phyloP scores from a whole-genome alignment of 106 monocot genomes.

The Ottelia alismoides region DNA sequence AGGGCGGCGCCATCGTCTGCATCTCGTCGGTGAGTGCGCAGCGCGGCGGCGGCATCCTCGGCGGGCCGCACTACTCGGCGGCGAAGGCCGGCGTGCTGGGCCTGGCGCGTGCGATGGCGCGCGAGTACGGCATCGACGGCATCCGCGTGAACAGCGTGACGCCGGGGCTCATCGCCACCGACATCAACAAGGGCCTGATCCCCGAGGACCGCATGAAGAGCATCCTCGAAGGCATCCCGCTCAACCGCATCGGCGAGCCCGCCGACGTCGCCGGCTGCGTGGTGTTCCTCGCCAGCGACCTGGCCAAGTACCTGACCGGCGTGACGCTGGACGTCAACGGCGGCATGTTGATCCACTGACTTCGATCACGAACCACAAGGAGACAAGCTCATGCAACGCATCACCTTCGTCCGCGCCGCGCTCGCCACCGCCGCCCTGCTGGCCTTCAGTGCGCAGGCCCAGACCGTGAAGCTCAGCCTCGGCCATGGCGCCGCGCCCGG shows the following conservation, averaged over 20 bases:
- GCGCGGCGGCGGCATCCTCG: no score
- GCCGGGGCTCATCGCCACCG: neutral
- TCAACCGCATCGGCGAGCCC: neutral
- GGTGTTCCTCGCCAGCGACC: neutral
- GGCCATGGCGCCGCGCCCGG: no score
- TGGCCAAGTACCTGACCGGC: neutral
- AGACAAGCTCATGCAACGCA: no score
- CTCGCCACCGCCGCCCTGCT: no score
- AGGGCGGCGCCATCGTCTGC: neutral
- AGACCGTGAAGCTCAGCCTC: no score
- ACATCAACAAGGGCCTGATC: neutral
- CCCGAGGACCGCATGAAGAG: neutral
- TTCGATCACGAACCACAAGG: no score
- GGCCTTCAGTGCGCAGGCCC: no score
- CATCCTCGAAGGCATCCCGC: neutral
- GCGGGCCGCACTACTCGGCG: neutral
- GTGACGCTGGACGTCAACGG: neutral
- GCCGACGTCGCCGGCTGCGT: neutral
- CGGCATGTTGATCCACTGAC: neutral
- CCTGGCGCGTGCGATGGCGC: neutral
- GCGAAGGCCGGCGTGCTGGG: neutral
- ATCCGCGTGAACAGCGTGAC: neutral
- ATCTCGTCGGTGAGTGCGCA: neutral
- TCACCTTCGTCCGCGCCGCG: no score
- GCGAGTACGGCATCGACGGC: neutral